Evolutionary conservation across 345 rosid species (phyloP).

Genomic region (Ceriops tagal): DNA sequence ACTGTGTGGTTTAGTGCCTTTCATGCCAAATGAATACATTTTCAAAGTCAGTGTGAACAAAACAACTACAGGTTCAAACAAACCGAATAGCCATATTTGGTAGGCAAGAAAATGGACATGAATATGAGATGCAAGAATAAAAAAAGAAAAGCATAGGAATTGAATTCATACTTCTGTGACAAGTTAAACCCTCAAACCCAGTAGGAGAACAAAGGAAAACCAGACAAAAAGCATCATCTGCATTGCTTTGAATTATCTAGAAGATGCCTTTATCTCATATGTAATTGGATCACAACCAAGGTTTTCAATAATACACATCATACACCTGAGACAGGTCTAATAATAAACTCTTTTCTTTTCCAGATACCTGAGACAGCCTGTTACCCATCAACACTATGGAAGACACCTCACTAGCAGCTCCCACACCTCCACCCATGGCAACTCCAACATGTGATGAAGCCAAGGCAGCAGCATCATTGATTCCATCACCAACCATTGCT

Average conservation of each 20-base stretch:
- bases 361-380: constrained; percentile 78
- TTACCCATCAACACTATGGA: constrained; percentile 89
- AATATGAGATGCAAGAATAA: too few species aligned
- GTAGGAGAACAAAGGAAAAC: background rate
- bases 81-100: too few species aligned
- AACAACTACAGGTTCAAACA: too few species aligned
- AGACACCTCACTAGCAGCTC: constrained; percentile 96
- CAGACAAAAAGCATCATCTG: background rate
- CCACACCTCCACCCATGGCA: constrained; percentile 94
- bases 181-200: background rate
- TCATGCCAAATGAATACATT: background rate
- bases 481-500: constrained; percentile 98
- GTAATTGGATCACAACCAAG: background rate
- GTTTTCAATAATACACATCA: background rate
- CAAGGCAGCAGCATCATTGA: constrained; percentile 95
- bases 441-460: constrained; percentile 88
- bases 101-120: too few species aligned
- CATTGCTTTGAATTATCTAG: too few species aligned
- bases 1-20: background rate
- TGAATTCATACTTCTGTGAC: too few species aligned
- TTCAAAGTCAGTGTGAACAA: background rate
- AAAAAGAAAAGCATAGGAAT: too few species aligned
- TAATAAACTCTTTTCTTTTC: background rate
- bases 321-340: too few species aligned
- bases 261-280: too few species aligned